phyloP scores from a whole-genome alignment of 495 filamentous ascomycete genomes.

The Cercophora sp. region DNA sequence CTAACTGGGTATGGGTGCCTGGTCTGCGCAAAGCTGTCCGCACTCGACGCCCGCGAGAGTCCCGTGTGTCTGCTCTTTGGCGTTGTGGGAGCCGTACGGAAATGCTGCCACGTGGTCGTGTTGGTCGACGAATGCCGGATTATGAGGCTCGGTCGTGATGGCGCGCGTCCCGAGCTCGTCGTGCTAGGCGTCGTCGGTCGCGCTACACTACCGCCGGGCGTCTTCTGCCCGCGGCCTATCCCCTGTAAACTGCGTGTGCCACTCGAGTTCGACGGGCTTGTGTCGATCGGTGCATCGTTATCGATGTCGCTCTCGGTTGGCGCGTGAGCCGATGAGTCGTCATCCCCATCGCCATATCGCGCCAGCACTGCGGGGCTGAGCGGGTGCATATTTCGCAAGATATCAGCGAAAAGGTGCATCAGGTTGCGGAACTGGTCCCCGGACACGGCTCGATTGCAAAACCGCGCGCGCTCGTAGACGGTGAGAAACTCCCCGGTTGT shows the following conservation, averaged over 20 bases:
- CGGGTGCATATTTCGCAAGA: conserved; percentile 70
- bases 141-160: conserved; percentile 12
- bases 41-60: conserved; percentile 31
- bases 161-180: conserved; percentile 16
- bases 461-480: conserved; percentile 79
- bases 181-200: conserved; percentile 27
- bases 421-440: conserved; percentile 72
- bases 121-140: conserved; percentile 35
- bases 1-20: conserved; percentile 35
- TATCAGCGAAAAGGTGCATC: conserved; percentile 82
- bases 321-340: conserved; percentile 28
- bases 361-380: conserved; percentile 49
- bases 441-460: conserved; percentile 53
- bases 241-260: conserved; percentile 24
- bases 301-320: conserved; percentile 46
- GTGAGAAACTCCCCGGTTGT: conserved; percentile 61
- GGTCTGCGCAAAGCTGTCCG: conserved; percentile 44
- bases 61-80: conserved; percentile 37
- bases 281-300: conserved; percentile 34
- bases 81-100: conserved; percentile 51
- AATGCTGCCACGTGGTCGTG: conserved; percentile 32
- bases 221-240: neutral
- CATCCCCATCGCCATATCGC: conserved; percentile 29
- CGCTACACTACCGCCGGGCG: neutral
- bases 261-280: conserved; percentile 29